Base-by-base conservation (phyloP, 495 filamentous ascomycete species). In the Opeltia flavorubescens region DNA sequence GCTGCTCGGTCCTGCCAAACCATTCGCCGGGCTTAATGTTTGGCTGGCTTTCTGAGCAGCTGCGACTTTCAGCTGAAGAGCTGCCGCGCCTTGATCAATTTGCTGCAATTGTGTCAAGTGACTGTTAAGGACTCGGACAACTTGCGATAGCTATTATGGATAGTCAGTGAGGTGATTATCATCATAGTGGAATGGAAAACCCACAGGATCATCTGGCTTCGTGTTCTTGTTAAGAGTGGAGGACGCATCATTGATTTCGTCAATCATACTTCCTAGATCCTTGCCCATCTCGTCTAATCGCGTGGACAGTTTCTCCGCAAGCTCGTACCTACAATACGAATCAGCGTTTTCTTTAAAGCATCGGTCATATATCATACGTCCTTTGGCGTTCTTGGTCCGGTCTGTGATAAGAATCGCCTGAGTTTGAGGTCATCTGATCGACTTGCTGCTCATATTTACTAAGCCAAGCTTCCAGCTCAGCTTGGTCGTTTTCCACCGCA, bases 351-450 rank as follows among this genome's bases (percentile, higher is more conserved):
- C 11, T 30, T 39, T 13, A n/a, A 40, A 6, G 12, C 25, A 20
- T 31, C 17, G 30, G 24, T 17, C 12, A 69, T n/a, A n/a, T n/a
- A n/a, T n/a, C 74, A 50, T 66, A 83, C 62, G 89, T 95, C 62
- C 82, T 72, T 71, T 96, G 89, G 36, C 93, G 75, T 65, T 99
- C 93, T 64, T 87, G 82, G 56, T 99, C 93, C 4, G 89, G 86
- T 20, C 88, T 85, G 53, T 84, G 75, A 41, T 86, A 70, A 40
- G 78, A 71, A 50, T 87, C 83, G n/a, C 75, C 74, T 41, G 69
- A 70, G 55, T 83, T 81, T 26, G 76, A 64, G 49, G 91, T 84
- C 69, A 96, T 78, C 49, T 84, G 74, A 49, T 94, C 84, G 1
- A 96, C 82, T 53, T 95, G 85, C 15, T 68, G 68, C 63, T 99